A percentile compares a stretch with the other conserved stretches of the same genome.
Conservation (phyloP, 148 eudicot genomes). For the Euryodendron excelsum region DNA sequence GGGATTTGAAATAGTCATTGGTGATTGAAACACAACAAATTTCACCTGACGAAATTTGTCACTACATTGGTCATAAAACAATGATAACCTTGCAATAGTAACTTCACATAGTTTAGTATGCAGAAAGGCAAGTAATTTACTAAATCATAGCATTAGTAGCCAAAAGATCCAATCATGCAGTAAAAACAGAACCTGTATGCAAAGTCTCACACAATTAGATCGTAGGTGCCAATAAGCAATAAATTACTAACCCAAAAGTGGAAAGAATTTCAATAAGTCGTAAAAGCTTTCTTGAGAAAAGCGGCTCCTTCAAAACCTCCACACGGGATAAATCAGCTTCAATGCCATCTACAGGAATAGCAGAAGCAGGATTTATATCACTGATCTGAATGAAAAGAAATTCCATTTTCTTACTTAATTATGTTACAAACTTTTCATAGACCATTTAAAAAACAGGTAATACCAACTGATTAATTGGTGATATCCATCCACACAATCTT, state of each 20-base stretch:
- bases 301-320: constrained; percentile 67
- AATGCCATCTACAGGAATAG: constrained; percentile 39
- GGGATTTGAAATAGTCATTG: background rate
- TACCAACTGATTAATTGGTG: background rate
- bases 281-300: constrained; percentile 73
- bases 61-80: background rate
- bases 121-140: background rate
- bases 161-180: background rate
- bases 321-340: constrained; percentile 41
- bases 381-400: background rate
- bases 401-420: background rate
- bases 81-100: background rate
- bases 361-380: constrained; percentile 10
- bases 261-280: constrained; percentile 70
- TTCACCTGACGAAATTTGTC: background rate
- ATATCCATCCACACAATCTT: background rate
- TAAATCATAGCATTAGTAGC: background rate
- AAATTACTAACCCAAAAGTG: constrained; percentile 63
- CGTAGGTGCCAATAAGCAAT: constrained; percentile 4
- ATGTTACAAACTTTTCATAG: background rate
- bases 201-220: constrained; percentile 1
- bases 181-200: background rate
- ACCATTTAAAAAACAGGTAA: background rate
- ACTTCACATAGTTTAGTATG: background rate
- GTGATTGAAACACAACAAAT: background rate